phyloP scores from a whole-genome alignment of 2,329 filamentous ascomycete genomes.

The Paraphoma sp. region DNA sequence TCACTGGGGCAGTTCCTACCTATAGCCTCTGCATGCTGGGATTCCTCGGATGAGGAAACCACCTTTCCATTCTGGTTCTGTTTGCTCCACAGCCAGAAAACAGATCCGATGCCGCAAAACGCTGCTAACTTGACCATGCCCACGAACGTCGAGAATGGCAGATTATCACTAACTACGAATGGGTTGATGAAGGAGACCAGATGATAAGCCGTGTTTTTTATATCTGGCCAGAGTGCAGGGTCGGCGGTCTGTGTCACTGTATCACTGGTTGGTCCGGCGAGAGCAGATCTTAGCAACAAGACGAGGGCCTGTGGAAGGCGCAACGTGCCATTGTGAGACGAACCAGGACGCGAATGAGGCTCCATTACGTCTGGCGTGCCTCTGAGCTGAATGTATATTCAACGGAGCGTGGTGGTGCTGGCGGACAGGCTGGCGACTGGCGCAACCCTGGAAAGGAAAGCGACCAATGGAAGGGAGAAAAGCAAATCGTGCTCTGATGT shows the following conservation, averaged over 20 bases:
- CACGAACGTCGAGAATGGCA: slow-evolving; percentile 33
- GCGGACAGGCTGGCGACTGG: slow-evolving; percentile 27
- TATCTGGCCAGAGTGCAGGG: slow-evolving; percentile 28
- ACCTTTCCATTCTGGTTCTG: slow-evolving; percentile 21
- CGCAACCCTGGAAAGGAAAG: slow-evolving; percentile 15
- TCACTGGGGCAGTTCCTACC: slow-evolving; percentile 30
- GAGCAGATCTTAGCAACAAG: slow-evolving; percentile 35
- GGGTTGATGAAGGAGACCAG: slow-evolving; percentile 30
- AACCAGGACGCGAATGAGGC: slow-evolving; percentile 43
- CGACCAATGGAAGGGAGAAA: slow-evolving; percentile 41
- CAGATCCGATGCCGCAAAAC: slow-evolving; percentile 45
- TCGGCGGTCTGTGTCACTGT: slow-evolving; percentile 33
- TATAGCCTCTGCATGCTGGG: slow-evolving; percentile 27
- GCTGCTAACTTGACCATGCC: slow-evolving; percentile 49
- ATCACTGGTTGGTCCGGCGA: slow-evolving; percentile 32
- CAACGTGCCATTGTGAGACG: slow-evolving; percentile 41
- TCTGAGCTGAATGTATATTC: slow-evolving; percentile 45
- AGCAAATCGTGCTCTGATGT: slow-evolving; percentile 37
- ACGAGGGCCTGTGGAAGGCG: slow-evolving; percentile 47
- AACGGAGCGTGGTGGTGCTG: slow-evolving; percentile 32
- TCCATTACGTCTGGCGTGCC: slow-evolving; percentile 43
- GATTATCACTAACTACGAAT: slow-evolving; percentile 27
- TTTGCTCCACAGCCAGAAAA: slow-evolving; percentile 42
- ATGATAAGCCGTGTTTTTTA: slow-evolving; percentile 32
- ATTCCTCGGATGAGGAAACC: slow-evolving; percentile 19